Conservation (phyloP, 2,329 filamentous ascomycete species). For the Fragosphaeria purpurea region DNA sequence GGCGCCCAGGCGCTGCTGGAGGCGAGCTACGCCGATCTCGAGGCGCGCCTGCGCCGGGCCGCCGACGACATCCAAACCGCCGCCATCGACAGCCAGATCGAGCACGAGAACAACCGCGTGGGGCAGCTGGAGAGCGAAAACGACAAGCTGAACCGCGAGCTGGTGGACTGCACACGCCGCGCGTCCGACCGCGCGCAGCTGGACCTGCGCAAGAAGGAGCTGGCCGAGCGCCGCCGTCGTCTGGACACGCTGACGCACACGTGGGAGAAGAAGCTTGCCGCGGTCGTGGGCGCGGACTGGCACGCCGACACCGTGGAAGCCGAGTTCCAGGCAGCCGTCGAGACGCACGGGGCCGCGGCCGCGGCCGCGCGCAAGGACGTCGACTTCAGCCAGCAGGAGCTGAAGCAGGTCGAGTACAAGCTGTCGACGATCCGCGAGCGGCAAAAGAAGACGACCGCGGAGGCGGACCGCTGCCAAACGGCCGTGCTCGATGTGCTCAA, state of each 20-base stretch:
- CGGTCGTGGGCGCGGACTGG: constrained; percentile 58
- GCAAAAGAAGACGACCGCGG: constrained; percentile 52
- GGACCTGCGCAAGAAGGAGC: constrained; percentile 71
- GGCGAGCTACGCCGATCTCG: constrained; percentile 59
- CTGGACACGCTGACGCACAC: constrained; percentile 69
- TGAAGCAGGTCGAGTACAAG: constrained; percentile 67
- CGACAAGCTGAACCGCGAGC: constrained; percentile 64
- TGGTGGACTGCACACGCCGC: constrained; percentile 70
- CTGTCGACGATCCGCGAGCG: constrained; percentile 56
- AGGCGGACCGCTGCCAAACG: constrained; percentile 51
- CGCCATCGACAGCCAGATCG: constrained; percentile 62
- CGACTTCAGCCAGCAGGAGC: constrained; percentile 59
- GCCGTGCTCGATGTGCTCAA: constrained; percentile 41
- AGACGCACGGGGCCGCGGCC: constrained; percentile 46
- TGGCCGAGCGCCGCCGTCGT: constrained; percentile 61
- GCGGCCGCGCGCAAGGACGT: constrained; percentile 58
- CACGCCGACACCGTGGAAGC: constrained; percentile 57
- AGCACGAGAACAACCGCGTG: constrained; percentile 54
- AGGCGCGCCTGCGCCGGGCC: constrained; percentile 49
- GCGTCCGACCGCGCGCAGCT: constrained; percentile 77
- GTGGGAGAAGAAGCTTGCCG: constrained; percentile 60
- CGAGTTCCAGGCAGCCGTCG: constrained; percentile 55
- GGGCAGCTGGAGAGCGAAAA: constrained; percentile 61
- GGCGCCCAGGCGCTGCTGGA: constrained; percentile 71
- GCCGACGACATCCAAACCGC: constrained; percentile 53